Evolutionary conservation across 176 grass and related monocot genomes (phyloP), one percentile per base, ranked within the genome.

Genomic region (Rhynchospora pubera): DNA sequence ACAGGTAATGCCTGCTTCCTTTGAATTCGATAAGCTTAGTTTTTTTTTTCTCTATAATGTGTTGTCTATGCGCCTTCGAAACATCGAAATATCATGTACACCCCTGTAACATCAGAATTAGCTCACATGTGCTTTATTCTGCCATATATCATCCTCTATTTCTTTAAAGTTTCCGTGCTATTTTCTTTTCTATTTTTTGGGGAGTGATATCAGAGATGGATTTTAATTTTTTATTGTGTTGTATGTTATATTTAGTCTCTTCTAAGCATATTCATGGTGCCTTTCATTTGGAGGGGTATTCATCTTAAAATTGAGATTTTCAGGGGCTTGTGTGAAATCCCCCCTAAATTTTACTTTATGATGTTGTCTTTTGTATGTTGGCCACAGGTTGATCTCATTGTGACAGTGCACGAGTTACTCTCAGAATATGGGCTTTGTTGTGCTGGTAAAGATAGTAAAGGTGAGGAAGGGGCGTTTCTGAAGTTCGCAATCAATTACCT

Each of bases 401-500:
- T 93, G 5, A 85, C 87, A 22, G 85, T 98, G 62, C 95, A 98
- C 83, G 92, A 98, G 92, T 89, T 98, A 82, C 88, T 98, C 81
- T 92, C 95, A 77, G 95, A 98, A 51, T 92, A 93, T 91, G 95
- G 92, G 26, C 95, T 94, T 62, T 98, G 95, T 72, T 98, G 88
- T 85, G 87, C 95, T 64, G 92, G 92, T 77, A 91, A 74, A 85
- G 92, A 90, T 44, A 65, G 84, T 75, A 84, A 89, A 88, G 89
- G 95, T 22, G 92, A 94, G 85, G 95, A 94, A 88, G 95, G 92
- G 32, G 89, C 88, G 58, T 97, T 92, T 84, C 90, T 97, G 60
- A 97, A 94, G 57, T 98, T 98, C 73, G 88, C 92, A 87, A 94
- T 98, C 42, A 98, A 98, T 82, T 90, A 98, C 89, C 90, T 98